phyloP scores from a whole-genome alignment of 331 rosid species.

The Pyracantha coccinea region DNA sequence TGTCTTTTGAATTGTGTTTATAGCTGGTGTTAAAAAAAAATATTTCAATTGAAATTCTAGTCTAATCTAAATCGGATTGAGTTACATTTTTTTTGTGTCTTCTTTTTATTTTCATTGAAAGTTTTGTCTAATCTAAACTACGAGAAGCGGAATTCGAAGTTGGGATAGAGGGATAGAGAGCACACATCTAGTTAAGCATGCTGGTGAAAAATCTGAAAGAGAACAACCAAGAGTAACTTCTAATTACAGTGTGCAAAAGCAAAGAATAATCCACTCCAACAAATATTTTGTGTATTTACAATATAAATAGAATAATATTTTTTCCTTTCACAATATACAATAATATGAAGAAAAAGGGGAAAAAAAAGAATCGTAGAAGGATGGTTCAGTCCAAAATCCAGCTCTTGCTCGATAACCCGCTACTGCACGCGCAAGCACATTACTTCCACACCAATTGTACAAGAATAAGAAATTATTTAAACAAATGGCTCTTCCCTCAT shows the following conservation, averaged over 20 bases:
- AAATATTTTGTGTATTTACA: slow-evolving; percentile 21
- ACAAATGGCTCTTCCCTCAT: slow-evolving; percentile 6
- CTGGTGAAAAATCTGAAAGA: too few species aligned
- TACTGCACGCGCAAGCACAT: slow-evolving; percentile 10
- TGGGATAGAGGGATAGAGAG: too few species aligned
- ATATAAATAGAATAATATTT: slow-evolving; percentile 9
- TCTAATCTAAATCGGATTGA: too few species aligned
- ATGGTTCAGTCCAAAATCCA: slow-evolving; percentile 14
- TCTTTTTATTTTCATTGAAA: too few species aligned
- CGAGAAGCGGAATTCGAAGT: too few species aligned
- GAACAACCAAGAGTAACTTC: background rate
- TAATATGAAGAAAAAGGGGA: background rate
- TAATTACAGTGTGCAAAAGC: background rate
- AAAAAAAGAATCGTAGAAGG: slow-evolving; percentile 10
- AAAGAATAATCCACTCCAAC: background rate
- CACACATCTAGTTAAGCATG: too few species aligned
- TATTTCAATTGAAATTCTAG: too few species aligned
- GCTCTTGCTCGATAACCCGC: slow-evolving; percentile 12
- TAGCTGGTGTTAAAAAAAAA: too few species aligned
- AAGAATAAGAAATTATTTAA: slow-evolving; percentile 13
- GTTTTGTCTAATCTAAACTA: too few species aligned
- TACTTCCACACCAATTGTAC: slow-evolving; percentile 34
- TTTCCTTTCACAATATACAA: slow-evolving; percentile 15
- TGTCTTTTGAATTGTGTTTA: too few species aligned
- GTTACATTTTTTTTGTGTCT: too few species aligned